Conservation (phyloP, 164 flowering plant genomes). For the Euptelea pleiosperma region DNA sequence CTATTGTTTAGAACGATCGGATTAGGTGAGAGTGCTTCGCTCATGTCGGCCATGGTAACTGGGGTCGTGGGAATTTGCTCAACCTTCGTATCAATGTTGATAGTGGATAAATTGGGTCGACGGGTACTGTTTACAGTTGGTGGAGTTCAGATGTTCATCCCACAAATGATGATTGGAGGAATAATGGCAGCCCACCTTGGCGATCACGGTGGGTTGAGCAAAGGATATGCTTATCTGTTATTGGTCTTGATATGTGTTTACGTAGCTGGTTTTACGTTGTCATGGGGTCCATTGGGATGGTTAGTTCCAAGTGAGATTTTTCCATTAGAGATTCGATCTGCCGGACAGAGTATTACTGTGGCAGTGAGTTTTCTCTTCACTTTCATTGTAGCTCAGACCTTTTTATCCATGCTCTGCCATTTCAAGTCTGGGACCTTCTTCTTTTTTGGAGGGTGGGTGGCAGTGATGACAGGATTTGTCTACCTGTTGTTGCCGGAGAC, state of each 20-base stretch:
- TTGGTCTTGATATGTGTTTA: slow-evolving; percentile 13
- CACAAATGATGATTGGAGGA: too few species aligned
- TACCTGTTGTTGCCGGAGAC: too few species aligned
- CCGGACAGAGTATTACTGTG: slow-evolving; percentile 16
- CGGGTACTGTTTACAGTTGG: slow-evolving; percentile 14
- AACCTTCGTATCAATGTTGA: too few species aligned
- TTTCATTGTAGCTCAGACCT: too few species aligned
- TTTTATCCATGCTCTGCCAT: slow-evolving; percentile 26
- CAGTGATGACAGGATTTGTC: too few species aligned
- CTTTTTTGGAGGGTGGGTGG: slow-evolving; percentile 30
- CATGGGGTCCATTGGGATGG: slow-evolving; percentile 23
- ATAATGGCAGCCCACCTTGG: too few species aligned
- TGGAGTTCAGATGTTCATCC: slow-evolving; percentile 18
- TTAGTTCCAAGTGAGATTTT: too few species aligned
- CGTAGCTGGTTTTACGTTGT: slow-evolving; percentile 17
- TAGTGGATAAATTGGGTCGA: too few species aligned
- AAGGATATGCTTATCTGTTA: slow-evolving; percentile 7
- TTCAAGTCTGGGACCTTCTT: slow-evolving; percentile 23
- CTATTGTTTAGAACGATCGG: too few species aligned
- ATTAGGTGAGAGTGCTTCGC: too few species aligned
- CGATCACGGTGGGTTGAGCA: slow-evolving; percentile 22
- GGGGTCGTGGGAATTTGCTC: slow-evolving; percentile 16
- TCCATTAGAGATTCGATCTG: too few species aligned
- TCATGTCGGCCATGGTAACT: too few species aligned
- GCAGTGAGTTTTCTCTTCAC: slow-evolving; percentile 17